Percentiles rank a stretch among this genome's conserved stretches.
These are phyloP conservation scores for Solanum infundibuliforme DNA, from an alignment of 257 asterid species.

Conservation along the genomic window DNA sequence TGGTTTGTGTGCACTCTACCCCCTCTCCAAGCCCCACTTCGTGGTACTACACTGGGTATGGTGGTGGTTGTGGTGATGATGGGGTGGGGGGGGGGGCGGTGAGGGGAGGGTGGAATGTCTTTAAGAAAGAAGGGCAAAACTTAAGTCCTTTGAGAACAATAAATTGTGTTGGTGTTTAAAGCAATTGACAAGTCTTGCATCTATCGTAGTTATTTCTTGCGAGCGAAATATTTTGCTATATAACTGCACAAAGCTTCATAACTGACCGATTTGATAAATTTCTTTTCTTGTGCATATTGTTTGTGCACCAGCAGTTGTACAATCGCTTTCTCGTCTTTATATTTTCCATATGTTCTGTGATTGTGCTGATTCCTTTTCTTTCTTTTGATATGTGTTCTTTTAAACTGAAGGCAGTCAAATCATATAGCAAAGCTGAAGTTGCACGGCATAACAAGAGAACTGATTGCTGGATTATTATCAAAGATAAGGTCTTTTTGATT, in stretches of 20 bases:
- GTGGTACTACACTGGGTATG: no score
- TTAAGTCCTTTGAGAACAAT: background rate
- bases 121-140: background rate
- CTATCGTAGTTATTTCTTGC: no score
- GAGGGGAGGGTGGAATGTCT: background rate
- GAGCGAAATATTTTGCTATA: background rate
- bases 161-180: background rate
- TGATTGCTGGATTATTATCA: slow-evolving; percentile 96
- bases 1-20: no score
- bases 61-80: no score
- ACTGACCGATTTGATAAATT: background rate
- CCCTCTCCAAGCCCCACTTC: no score
- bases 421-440: slow-evolving; percentile 61
- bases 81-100: no score
- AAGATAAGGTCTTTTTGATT: slow-evolving; percentile 52
- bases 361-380: no score
- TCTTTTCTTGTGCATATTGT: background rate
- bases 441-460: slow-evolving; percentile 70
- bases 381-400: no score
- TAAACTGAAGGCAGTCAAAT: slow-evolving; percentile 29
- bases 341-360: no score
- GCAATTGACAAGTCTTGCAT: background rate
- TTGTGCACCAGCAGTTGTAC: no score
- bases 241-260: background rate
- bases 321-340: no score